Base-by-base conservation (phyloP, 2,329 filamentous ascomycete species). In the Hypoxylon sp. region DNA sequence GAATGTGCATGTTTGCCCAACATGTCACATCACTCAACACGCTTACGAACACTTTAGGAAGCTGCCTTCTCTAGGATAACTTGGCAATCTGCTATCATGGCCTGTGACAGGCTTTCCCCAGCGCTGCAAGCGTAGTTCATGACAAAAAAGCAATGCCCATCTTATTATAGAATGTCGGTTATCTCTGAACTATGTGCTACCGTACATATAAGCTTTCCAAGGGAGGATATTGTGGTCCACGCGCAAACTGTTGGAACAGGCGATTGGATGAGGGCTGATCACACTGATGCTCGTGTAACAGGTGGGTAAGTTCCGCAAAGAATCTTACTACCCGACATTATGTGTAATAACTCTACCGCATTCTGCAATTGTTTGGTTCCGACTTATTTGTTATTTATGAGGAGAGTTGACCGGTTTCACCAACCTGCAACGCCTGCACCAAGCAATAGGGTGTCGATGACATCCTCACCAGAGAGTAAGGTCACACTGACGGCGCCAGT, bases 371-470 rank as follows among this genome's bases (percentile, higher is more conserved):
- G 42, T 19, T 44, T 26, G 48, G 50, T 61, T 37, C 64, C 50
- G 46, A 60, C 14, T 29, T 50, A 22, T 53, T 42, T 68, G 50
- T 22, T 42, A 22, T 44, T 22, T 8, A 31, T 42, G 17, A 17
- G 17, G n/a, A 14, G 22, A 29, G 14, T 56, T 35, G 29, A 48
- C 46, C 39, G 37, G 33, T 50, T 61, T 63, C 42, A 76, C 74
- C 75, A 76, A 4, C 75, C 73, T 44, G 74, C 73, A 31, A 76
- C 64, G 14, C 73, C 73, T 39, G 63, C 70, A 65, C 67, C 54
- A 17, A 76, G 60, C 31, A 76, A 61, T 17, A 76, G 53, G 1
- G 58, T 73, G 53, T 76, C 74, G 13, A 74, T 47, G 26, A 68
- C 67, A 33, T 63, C 24, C 6, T 53, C 59, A 13, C 61, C 68